These are phyloP conservation scores for Akanthomyces lecanii DNA, from an alignment of 2,329 filamentous ascomycete species.

Conservation along the genomic window DNA sequence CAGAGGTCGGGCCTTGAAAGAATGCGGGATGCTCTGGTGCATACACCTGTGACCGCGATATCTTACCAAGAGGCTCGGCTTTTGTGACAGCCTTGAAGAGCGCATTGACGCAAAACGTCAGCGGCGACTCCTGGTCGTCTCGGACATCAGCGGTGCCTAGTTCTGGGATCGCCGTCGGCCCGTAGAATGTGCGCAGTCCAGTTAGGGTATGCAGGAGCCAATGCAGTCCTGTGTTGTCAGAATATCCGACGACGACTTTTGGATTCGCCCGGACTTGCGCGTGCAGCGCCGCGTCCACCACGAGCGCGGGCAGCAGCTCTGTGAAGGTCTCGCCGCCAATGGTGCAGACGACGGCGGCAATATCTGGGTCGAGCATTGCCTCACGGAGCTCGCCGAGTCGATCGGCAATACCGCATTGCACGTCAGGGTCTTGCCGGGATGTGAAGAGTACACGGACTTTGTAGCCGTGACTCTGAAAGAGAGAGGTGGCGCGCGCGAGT, in stretches of 20 bases:
- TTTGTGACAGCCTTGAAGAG: slow-evolving; percentile 20
- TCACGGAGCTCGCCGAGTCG: slow-evolving; percentile 35
- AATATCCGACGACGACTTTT: slow-evolving; percentile 40
- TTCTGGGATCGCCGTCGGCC: slow-evolving; percentile 36
- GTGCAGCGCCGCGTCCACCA: slow-evolving; percentile 34
- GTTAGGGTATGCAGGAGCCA: slow-evolving; percentile 36
- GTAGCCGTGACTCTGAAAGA: slow-evolving; percentile 32
- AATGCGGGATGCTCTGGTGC: slow-evolving; percentile 24
- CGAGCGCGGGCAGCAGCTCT: slow-evolving; percentile 36
- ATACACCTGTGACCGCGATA: slow-evolving; percentile 31
- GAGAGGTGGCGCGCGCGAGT: slow-evolving; percentile 27
- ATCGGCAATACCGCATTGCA: slow-evolving; percentile 30
- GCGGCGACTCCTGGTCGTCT: slow-evolving; percentile 25
- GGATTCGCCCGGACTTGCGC: slow-evolving; percentile 31
- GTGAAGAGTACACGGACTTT: slow-evolving; percentile 30
- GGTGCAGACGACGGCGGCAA: slow-evolving; percentile 37
- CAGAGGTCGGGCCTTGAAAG: slow-evolving; percentile 23
- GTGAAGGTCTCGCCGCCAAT: slow-evolving; percentile 37
- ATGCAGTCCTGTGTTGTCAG: slow-evolving; percentile 40
- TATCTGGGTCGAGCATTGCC: slow-evolving; percentile 33
- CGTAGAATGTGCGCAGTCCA: slow-evolving; percentile 42
- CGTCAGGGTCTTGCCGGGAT: slow-evolving; percentile 7
- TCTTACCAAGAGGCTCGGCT: slow-evolving; percentile 27
- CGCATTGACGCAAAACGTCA: slow-evolving; percentile 29
- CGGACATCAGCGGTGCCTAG: slow-evolving; percentile 29